These are phyloP conservation scores for Nicotiana benthamiana DNA, from an alignment of 257 asterid genomes.

Conservation along the genomic window DNA sequence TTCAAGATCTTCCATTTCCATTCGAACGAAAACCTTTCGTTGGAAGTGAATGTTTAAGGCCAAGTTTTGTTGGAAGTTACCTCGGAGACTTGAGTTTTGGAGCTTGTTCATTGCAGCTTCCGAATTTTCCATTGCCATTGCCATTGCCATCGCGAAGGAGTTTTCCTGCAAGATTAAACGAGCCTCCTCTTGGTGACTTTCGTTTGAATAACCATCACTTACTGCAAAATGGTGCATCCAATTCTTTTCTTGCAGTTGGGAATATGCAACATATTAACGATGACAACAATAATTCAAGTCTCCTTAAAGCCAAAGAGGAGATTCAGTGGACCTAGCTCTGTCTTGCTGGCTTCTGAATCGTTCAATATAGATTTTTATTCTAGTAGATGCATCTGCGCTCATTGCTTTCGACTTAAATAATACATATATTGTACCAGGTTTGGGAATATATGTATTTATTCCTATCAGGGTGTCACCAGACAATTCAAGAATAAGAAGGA, in stretches of 20 bases:
- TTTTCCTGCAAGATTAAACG: background rate
- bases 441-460: background rate
- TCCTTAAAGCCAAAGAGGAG: slow-evolving; percentile 3
- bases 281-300: background rate
- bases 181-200: slow-evolving; percentile 4
- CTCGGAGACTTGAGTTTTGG: background rate
- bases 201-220: background rate
- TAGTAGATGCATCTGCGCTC: background rate
- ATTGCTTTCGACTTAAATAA: background rate
- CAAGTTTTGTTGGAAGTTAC: background rate
- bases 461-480: background rate
- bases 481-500: background rate
- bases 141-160: slow-evolving; percentile 5
- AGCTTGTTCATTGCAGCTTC: background rate
- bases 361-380: background rate
- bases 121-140: slow-evolving; percentile 1
- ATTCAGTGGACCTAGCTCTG: background rate
- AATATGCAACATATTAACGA: background rate
- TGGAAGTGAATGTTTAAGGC: slow-evolving; percentile 4
- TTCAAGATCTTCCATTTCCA: slow-evolving; percentile 5
- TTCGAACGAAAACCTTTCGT: background rate
- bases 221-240: background rate
- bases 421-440: background rate
- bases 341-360: background rate
- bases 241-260: background rate